phyloP scores from a whole-genome alignment of 768 basidiomycete genomes.

The Hygrocybe punicea region DNA sequence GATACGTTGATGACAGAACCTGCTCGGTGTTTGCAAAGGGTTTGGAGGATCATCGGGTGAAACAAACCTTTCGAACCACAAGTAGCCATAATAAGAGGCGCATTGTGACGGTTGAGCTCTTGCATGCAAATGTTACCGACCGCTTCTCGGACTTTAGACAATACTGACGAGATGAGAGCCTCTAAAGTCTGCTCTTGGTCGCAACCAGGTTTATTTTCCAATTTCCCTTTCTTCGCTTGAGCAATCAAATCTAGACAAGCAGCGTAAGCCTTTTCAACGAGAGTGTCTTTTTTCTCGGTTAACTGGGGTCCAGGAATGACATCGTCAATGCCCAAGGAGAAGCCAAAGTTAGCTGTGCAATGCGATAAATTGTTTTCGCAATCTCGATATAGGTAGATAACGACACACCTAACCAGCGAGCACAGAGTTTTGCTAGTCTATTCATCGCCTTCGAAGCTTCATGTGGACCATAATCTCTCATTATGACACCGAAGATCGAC shows the following conservation, averaged over 20 bases:
- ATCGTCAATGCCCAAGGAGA: conserved; percentile 97
- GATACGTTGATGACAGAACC: conserved; percentile 99
- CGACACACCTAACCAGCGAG: conserved; percentile 79
- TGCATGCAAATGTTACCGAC: conserved; percentile 98
- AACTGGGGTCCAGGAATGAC: conserved; percentile 91
- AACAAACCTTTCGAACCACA: conserved; percentile 92
- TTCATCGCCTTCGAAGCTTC: conserved; percentile 97
- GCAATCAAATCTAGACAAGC: conserved; percentile 84
- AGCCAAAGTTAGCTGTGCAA: conserved; percentile 88
- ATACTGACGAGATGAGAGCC: conserved; percentile 87
- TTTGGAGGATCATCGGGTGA: not conserved
- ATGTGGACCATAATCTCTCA: conserved; percentile 93
- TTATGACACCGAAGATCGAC: conserved; percentile 95
- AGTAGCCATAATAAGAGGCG: conserved; percentile 97
- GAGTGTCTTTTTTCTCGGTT: conserved; percentile 72
- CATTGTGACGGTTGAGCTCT: conserved; percentile 95
- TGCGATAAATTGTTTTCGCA: not conserved
- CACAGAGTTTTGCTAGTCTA: conserved; percentile 90
- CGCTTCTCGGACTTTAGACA: conserved; percentile 93
- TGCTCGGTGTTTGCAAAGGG: conserved; percentile 9
- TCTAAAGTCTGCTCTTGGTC: conserved; percentile 96
- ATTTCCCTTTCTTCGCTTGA: conserved; percentile 83
- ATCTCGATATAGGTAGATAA: not conserved
- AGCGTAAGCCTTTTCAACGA: conserved; percentile 86
- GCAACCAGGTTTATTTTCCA: conserved; percentile 97